Evolutionary conservation across 1,284 basidiomycete species (phyloP), one percentile per base, ranked within the genome.

Genomic region (Xerocomus amazonicus): DNA sequence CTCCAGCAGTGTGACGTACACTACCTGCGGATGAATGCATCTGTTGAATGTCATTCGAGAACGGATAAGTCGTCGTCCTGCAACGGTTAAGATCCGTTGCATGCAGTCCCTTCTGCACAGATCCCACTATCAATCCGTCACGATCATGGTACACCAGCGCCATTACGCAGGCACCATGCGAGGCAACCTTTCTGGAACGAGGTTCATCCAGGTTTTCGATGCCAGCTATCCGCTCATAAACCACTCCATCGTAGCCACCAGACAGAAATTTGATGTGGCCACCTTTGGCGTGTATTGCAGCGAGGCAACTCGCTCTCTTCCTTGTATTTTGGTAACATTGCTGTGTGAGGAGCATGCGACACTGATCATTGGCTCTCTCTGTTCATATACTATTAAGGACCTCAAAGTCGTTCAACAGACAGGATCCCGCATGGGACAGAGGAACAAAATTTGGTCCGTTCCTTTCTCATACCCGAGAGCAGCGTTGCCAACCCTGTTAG

Each of bases 1-100:
- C 70, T 80, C 79, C 23, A 80, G 62, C 37, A 77, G 60, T 28
- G 73, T 68, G 49, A 80, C 55, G 49, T 70, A 62, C 16, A 69
- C 67, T 46, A 66, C 68, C 51, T 75, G 68, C 16, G 71, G 72
- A 53, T 75, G 70, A 26, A 72, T 58, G 57, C 36, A 80, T 70
- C 42, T 79, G 76, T 44, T 69, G 61, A 19, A 79, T 62, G 17
- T 54, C 58, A 49, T 74, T 73, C 33, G 72, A 74, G 43, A 77
- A 60, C 19, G 59, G 62, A 35, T 65, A 59, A 7, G 61, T 56
- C 48, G 53, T 55, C 40, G 58, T 58, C 42, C 40, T 54, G 38
- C 56, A 51, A 28, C 67, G 63, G 56, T 58, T 63, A 56, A 73
- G 59, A 50, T 68, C 63, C 56, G 66, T 68, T 47, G 51, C 61